Conservation (phyloP, 768 basidiomycete genomes). For the Russula abietina region DNA sequence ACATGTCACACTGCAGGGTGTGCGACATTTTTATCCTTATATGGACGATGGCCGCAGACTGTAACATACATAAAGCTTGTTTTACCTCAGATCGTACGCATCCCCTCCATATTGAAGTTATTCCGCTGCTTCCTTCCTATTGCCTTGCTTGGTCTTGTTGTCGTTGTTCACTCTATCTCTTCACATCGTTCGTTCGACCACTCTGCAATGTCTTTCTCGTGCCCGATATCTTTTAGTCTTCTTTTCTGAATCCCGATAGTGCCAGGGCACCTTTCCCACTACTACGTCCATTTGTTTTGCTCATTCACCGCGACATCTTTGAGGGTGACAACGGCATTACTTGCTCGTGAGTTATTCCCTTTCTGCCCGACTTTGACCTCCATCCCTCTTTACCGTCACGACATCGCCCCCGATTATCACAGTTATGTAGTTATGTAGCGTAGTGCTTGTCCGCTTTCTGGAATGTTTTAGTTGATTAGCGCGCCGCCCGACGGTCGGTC, state of each 20-base stretch:
- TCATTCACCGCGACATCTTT: constrained; percentile 25
- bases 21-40: constrained; percentile 12
- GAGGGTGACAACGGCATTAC: constrained; percentile 19
- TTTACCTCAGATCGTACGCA: constrained; percentile 17
- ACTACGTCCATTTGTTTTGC: constrained; percentile 26
- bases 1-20: neutral
- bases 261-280: constrained; percentile 12
- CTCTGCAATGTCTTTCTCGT: neutral
- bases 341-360: constrained; percentile 20
- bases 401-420: constrained; percentile 24
- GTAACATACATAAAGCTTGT: constrained; percentile 20
- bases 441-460: constrained; percentile 27
- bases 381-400: constrained; percentile 13
- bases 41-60: constrained; percentile 20
- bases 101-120: constrained; percentile 18
- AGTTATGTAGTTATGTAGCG: constrained; percentile 34
- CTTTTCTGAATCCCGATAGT: neutral
- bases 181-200: neutral
- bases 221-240: constrained; percentile 7
- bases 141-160: constrained; percentile 12
- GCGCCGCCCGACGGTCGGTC: constrained; percentile 1
- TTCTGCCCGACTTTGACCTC: constrained; percentile 10
- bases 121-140: constrained; percentile 10
- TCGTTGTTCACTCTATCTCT: neutral
- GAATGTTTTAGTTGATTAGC: constrained; percentile 18